Evolutionary conservation across 1,284 basidiomycete genomes (phyloP), one percentile per base, ranked within the genome.

Genomic region (Tylopilus sp.): DNA sequence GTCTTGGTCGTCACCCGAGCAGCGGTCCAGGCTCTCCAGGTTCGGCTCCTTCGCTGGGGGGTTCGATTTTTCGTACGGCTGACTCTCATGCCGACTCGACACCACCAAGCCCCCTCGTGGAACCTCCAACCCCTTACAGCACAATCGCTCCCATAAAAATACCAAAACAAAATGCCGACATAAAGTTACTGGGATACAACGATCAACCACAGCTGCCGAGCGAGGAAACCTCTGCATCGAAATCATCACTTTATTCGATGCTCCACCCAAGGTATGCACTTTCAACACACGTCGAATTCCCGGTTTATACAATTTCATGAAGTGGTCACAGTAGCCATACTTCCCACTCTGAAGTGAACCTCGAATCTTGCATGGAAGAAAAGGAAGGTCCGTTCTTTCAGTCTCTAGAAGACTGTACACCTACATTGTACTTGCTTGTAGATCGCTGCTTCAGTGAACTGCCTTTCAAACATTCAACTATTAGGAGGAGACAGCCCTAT

Each of bases 311-410:
- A 31, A 29, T 8, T 23, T 1, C 23, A 18, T 25, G 16, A 43
- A 65, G 61, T 41, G 10, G 41, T 35, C 37, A n/a, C n/a, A 59
- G 48, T 37, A 63, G 53, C 29, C 2, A 15, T 8, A 54, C 55
- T 47, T 59, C 47, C 6, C 15, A 29, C 16, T 56, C 64, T 16
- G 55, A 53, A 16, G 36, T 44, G 16, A 36, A 44, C 23, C 38
- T 50, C 12, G 43, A 44, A n/a, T n/a, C 41, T 15, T 48, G 31
- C 25, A 36, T 36, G 1, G 51, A 51, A 8, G 52, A 51, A 36
- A 39, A 26, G 4, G 48, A 54, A 41, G 52, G 63, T 65, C 1
- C 29, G 59, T 50, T 31, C 36, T 21, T 6, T 1, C 9, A 4
- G 36, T 46, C 9, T 9, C 15, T 37, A 4, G 29, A 23, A 26